Percentiles rank a stretch among this genome's conserved stretches.
These are phyloP conservation scores for Eucalyptus pauciflora DNA, from an alignment of 345 rosid genomes.

Conservation along the genomic window DNA sequence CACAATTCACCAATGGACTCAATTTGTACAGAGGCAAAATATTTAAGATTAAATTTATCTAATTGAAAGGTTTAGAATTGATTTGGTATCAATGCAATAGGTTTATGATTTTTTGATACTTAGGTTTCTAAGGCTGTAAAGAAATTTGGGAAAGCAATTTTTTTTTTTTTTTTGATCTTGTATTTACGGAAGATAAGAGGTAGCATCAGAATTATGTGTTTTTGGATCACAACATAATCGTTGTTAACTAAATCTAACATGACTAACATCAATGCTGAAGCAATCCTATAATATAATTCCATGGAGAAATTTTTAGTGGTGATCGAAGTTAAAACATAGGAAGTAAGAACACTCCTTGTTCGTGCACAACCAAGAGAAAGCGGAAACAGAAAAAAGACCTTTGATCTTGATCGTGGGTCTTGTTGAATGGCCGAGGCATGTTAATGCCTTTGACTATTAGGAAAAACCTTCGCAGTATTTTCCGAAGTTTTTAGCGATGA, in stretches of 20 bases:
- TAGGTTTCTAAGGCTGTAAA: background rate
- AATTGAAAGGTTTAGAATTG: too few relatives aligned
- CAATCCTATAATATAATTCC: background rate
- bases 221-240: background rate
- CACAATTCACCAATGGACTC: background rate
- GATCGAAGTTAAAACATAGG: background rate
- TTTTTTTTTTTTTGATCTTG: background rate
- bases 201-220: background rate
- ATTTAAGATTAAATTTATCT: too few relatives aligned
- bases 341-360: background rate
- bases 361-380: background rate
- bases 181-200: background rate
- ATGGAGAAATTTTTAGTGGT: background rate
- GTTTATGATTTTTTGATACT: too few relatives aligned
- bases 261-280: background rate
- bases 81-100: too few relatives aligned
- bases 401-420: background rate
- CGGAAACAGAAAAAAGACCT: background rate
- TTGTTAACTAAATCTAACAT: background rate
- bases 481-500: background rate
- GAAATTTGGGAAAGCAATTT: background rate
- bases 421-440: background rate
- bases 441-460: background rate
- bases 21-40: background rate
- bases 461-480: background rate